These are phyloP conservation scores for Mesostigma viride DNA, from an alignment of 139 green algal species.

Conservation along the genomic window DNA sequence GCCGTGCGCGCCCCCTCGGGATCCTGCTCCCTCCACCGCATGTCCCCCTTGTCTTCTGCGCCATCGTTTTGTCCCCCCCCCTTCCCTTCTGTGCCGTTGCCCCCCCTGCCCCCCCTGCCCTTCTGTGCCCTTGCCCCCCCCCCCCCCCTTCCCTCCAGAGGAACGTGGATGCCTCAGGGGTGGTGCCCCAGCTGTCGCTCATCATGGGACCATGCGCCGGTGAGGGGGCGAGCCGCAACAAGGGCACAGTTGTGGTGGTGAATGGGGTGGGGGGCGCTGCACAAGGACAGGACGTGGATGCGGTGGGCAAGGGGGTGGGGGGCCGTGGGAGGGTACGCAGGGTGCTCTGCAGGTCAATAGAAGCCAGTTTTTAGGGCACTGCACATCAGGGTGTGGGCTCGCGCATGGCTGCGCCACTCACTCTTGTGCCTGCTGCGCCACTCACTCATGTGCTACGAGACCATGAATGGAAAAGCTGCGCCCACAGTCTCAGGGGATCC, in stretches of 20 bases:
- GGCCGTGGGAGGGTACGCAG: slow-evolving; percentile 3
- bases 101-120: too few relatives aligned
- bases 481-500: too few relatives aligned
- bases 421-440: too few relatives aligned
- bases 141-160: too few relatives aligned
- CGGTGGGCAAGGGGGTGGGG: background rate
- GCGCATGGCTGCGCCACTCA: too few relatives aligned
- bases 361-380: too few relatives aligned
- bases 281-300: background rate
- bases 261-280: background rate
- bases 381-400: too few relatives aligned
- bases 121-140: too few relatives aligned
- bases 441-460: too few relatives aligned
- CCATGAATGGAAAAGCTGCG: too few relatives aligned
- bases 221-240: background rate
- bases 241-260: background rate
- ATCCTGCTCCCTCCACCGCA: background rate
- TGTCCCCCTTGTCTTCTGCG: background rate
- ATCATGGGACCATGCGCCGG: slow-evolving; percentile 56
- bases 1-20: too few relatives aligned
- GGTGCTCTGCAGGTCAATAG: too few relatives aligned
- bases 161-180: slow-evolving; percentile 58
- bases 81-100: slow-evolving; percentile 3
- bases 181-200: slow-evolving; percentile 54
- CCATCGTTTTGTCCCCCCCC: background rate